These are phyloP conservation scores for Gonapodya prolifera DNA, from an alignment of 192 early-diverging fungal species.

Conservation along the genomic window DNA sequence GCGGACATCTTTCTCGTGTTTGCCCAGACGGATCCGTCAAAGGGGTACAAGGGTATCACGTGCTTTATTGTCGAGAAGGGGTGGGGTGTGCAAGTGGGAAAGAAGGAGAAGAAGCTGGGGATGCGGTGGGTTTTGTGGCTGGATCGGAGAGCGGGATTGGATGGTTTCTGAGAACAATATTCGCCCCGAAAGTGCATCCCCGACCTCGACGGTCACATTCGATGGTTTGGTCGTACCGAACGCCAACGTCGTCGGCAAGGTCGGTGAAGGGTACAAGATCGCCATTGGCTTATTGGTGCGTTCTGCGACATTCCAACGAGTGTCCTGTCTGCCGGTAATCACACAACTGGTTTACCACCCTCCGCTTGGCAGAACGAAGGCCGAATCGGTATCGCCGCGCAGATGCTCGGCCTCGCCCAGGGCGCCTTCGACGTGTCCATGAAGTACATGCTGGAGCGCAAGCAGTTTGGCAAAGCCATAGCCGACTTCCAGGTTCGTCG, in stretches of 20 bases:
- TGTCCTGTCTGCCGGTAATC: neutral
- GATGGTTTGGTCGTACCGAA: slow-evolving; percentile 74
- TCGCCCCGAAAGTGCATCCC: slow-evolving; percentile 68
- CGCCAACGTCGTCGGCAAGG: slow-evolving; percentile 76
- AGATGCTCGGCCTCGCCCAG: slow-evolving; percentile 95
- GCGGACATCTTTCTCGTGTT: slow-evolving; percentile 95
- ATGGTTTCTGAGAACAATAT: no score
- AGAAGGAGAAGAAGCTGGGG: slow-evolving; percentile 84
- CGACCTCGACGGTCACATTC: slow-evolving; percentile 87
- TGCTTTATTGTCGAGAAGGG: slow-evolving; percentile 92
- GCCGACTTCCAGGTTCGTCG: slow-evolving; percentile 67
- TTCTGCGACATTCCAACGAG: neutral
- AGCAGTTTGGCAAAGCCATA: slow-evolving; percentile 77
- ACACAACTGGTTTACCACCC: neutral
- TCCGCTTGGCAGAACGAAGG: slow-evolving; percentile 62
- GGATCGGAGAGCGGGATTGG: no score
- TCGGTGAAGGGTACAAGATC: slow-evolving; percentile 96
- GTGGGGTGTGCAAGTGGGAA: slow-evolving; percentile 80
- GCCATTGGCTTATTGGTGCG: slow-evolving; percentile 78
- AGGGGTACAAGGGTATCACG: slow-evolving; percentile 95
- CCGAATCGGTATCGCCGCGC: slow-evolving; percentile 94
- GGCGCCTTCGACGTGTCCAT: slow-evolving; percentile 78
- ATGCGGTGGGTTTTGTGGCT: neutral
- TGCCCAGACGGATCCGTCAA: slow-evolving; percentile 87
- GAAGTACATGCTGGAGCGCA: slow-evolving; percentile 88